phyloP scores from a whole-genome alignment of 345 rosid genomes.

The Jatropha curcas region DNA sequence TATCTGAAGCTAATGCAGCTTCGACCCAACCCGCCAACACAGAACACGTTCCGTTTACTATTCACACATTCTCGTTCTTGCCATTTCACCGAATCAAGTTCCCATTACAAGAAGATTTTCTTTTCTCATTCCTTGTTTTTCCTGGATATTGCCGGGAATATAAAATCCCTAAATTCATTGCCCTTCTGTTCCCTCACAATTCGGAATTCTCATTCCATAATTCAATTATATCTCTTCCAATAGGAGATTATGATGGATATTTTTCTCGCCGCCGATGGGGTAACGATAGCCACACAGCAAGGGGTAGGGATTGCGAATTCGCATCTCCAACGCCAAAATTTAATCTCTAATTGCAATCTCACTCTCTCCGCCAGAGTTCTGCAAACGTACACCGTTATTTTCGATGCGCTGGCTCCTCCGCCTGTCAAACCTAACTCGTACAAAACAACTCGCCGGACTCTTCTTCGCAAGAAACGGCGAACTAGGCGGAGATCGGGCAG shows the following conservation, averaged over 20 bases:
- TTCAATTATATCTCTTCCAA: neutral
- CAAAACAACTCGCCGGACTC: constrained; percentile 46
- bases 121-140: neutral
- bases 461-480: constrained; percentile 54
- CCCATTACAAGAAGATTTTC: constrained; percentile 6
- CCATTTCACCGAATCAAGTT: constrained; percentile 4
- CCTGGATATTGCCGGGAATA: constrained; percentile 3
- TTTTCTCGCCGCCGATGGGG: constrained; percentile 49
- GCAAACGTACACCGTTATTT: constrained; percentile 36
- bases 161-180: constrained; percentile 1
- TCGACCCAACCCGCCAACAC: neutral
- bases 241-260: constrained; percentile 47
- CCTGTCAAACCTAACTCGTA: constrained; percentile 46
- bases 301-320: constrained; percentile 56
- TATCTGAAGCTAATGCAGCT: neutral
- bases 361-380: constrained; percentile 26
- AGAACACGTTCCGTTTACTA: constrained; percentile 19
- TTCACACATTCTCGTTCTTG: neutral
- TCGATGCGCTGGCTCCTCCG: constrained; percentile 55
- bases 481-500: constrained; percentile 47
- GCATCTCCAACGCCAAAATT: constrained; percentile 36
- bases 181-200: constrained; percentile 15
- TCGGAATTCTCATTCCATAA: neutral
- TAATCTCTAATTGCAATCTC: constrained; percentile 22
- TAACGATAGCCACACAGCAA: constrained; percentile 42